Conservation (phyloP, 2,329 filamentous ascomycete species). For the Chaetomiaceae sp. region DNA sequence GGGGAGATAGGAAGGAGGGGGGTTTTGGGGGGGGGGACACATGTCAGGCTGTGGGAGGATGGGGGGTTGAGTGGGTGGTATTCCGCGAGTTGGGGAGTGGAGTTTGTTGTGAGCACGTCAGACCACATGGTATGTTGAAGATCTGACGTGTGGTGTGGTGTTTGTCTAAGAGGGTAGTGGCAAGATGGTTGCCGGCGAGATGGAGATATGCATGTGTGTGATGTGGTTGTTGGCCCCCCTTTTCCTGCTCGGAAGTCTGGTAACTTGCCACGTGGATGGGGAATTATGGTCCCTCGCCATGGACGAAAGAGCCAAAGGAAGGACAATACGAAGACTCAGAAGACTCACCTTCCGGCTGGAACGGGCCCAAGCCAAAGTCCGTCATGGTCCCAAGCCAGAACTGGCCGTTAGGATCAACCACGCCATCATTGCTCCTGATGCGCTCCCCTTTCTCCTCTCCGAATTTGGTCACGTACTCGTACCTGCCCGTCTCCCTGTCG, state of each 20-base stretch:
- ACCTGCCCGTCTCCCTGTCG: slow-evolving; percentile 55
- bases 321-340: neutral
- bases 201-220: neutral
- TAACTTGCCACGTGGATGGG: neutral
- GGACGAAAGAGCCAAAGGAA: no score
- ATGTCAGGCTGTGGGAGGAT: neutral
- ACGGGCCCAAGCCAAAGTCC: slow-evolving; percentile 56
- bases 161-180: neutral
- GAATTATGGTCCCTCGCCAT: slow-evolving; percentile 4
- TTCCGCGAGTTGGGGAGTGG: neutral
- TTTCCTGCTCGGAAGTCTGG: neutral
- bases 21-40: neutral
- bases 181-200: neutral
- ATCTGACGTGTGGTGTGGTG: neutral
- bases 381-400: slow-evolving; percentile 90
- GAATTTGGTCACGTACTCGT: slow-evolving; percentile 52
- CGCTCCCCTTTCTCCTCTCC: slow-evolving; percentile 43
- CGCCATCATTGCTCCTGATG: slow-evolving; percentile 75
- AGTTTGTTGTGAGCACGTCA: slow-evolving; percentile 1
- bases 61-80: neutral
- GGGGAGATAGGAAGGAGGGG: neutral
- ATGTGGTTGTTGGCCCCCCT: neutral
- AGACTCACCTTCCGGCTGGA: slow-evolving; percentile 55
- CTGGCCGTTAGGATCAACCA: slow-evolving; percentile 70
- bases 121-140: slow-evolving; percentile 6